Evolutionary conservation across 208 protist genomes (phyloP), one percentile per base, ranked within the genome.

Genomic region (Leptomonas pyrrhocoris): DNA sequence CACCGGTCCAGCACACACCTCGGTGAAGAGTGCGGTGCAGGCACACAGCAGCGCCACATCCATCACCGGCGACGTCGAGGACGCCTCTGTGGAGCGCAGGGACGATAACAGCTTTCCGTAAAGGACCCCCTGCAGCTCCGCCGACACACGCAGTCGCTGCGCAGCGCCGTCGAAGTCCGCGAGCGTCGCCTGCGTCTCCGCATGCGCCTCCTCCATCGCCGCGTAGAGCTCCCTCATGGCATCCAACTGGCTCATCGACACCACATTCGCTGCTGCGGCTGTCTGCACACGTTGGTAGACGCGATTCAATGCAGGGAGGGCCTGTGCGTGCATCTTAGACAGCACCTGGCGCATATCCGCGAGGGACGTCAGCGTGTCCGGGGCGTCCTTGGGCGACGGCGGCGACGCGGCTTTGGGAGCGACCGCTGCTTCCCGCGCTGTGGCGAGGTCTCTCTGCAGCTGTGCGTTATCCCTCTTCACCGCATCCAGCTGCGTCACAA

Each of bases 31-130:
- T n/a, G 53, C 21, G 12, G 43, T 65, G 61, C 46, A 68, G 21
- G 61, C 60, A 46, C 46, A 60, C 54, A 70, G 43, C 50, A 70
- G 54, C 28, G 64, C 36, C 8, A 67, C 62, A 61, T 77, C 63
- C 12, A 65, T 58, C 27, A 46, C 12, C 1, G 68, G 3, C n/a
- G 68, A 0, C 15, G 60, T 11, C 18, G 51, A 6, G 12, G 21
- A 8, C 28, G 3, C 18, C 23, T 53, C 23, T 9, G 46, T 23
- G 1, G 40, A 18, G 40, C n/a, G 63, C 57, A 77, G 63, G 30
- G 50, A 40, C 3, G 55, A 28, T 2, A 61, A 40, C 36, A 83
- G 73, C 49, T 78, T 83, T 21, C 54, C 28, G 46, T 74, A 74
- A 0, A 79, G 42, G 27, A 73, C 62, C 1, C 28, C 13, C 57